These are phyloP conservation scores for Aspergillus bridgeri DNA, from an alignment of 495 filamentous ascomycete genomes.

Conservation along the genomic window DNA sequence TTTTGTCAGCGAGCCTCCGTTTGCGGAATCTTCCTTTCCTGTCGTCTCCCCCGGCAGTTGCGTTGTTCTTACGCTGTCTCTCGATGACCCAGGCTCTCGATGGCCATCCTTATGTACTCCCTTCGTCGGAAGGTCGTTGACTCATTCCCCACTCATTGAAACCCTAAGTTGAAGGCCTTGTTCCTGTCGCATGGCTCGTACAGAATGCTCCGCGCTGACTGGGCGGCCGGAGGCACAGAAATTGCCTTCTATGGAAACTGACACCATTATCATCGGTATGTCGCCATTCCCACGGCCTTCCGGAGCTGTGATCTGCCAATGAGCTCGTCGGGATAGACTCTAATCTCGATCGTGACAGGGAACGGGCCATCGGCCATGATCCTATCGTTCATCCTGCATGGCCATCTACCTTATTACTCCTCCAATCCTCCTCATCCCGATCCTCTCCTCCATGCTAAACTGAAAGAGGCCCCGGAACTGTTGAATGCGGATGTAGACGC, in stretches of 20 bases:
- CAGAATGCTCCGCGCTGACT: conserved; percentile 37
- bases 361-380: conserved; percentile 67
- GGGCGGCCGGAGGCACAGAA: conserved; percentile 24
- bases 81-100: conserved; percentile 21
- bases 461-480: conserved; percentile 39
- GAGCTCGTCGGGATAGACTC: conserved; percentile 9
- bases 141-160: conserved; percentile 13
- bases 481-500: conserved; percentile 44
- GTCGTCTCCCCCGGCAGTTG: conserved; percentile 5
- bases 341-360: conserved; percentile 31
- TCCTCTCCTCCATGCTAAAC: conserved; percentile 54
- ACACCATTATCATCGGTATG: conserved; percentile 50
- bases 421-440: conserved; percentile 56
- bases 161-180: conserved; percentile 10
- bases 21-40: conserved; percentile 17
- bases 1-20: conserved; percentile 26
- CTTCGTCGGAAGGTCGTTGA: conserved; percentile 22
- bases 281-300: conserved; percentile 14
- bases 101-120: conserved; percentile 22
- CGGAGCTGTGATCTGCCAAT: conserved; percentile 11
- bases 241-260: conserved; percentile 40
- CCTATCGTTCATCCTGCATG: conserved; percentile 65
- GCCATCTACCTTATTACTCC: conserved; percentile 58
- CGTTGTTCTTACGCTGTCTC: conserved; percentile 5
- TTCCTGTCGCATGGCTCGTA: conserved; percentile 21